Conservation (phyloP, 305 asterid species). For the Petunia hybrid region DNA sequence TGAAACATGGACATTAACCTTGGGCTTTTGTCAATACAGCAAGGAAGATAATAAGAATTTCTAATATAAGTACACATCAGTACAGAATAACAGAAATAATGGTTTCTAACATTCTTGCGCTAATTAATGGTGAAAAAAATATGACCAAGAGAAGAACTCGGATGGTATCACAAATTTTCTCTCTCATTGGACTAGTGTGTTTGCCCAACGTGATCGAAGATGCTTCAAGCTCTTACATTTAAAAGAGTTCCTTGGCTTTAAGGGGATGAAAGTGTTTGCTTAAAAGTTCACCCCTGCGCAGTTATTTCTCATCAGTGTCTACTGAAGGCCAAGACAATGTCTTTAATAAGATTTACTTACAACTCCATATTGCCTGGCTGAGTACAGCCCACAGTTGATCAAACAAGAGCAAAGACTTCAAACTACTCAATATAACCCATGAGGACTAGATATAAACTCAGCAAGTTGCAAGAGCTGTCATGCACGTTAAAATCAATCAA, state of each 20-base stretch:
- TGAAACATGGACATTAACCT: neutral
- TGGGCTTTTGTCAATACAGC: neutral
- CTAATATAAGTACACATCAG: neutral
- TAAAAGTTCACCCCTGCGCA: neutral
- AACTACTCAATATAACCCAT: neutral
- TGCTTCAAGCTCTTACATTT: neutral
- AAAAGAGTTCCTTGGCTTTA: neutral
- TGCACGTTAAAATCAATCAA: neutral
- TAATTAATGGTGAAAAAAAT: neutral
- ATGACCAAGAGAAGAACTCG: neutral
- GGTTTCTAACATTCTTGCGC: neutral
- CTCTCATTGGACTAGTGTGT: neutral
- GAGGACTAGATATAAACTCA: constrained; percentile 10
- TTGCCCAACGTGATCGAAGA: neutral
- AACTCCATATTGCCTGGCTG: neutral
- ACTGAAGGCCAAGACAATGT: neutral
- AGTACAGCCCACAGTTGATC: neutral
- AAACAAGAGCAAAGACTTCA: neutral
- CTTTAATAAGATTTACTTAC: neutral
- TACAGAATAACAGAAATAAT: neutral
- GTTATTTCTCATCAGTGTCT: neutral
- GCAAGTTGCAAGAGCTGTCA: neutral
- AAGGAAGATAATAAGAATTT: neutral
- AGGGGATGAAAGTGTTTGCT: neutral
- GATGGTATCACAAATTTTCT: neutral